These are phyloP conservation scores for Naganishia onofrii DNA, from an alignment of 768 basidiomycete genomes.

Conservation along the genomic window DNA sequence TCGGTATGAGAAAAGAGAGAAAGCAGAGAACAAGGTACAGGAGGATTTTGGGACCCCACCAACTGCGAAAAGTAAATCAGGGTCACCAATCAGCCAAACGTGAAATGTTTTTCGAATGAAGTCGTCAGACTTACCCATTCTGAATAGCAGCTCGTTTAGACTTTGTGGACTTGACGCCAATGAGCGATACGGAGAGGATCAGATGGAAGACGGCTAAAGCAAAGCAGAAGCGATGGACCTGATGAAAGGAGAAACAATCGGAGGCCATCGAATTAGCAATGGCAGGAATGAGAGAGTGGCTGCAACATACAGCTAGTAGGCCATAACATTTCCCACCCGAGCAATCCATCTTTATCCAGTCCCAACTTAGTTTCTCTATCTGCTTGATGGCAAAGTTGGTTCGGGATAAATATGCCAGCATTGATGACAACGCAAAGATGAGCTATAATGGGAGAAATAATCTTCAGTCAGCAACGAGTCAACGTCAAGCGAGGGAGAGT, in stretches of 20 bases:
- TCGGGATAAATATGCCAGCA: slow-evolving; percentile 95
- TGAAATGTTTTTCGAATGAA: no score
- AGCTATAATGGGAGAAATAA: slow-evolving; percentile 58
- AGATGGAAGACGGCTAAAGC: slow-evolving; percentile 85
- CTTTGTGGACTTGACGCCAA: slow-evolving; percentile 84
- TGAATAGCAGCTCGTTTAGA: slow-evolving; percentile 92
- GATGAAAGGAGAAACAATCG: background rate
- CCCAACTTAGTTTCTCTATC: slow-evolving; percentile 88
- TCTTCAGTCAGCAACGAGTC: background rate
- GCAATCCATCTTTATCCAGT: slow-evolving; percentile 98
- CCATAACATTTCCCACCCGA: slow-evolving; percentile 91
- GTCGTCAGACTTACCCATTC: slow-evolving; percentile 68
- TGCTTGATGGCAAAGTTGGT: slow-evolving; percentile 79
- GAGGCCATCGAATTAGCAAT: background rate
- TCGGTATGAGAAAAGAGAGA: slow-evolving; percentile 90
- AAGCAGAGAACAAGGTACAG: slow-evolving; percentile 79
- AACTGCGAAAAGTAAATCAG: slow-evolving; percentile 57
- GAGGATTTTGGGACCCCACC: slow-evolving; percentile 97
- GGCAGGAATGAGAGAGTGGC: slow-evolving; percentile 18
- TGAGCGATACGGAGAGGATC: slow-evolving; percentile 70
- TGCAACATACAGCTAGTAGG: slow-evolving; percentile 74
- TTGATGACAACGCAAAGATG: slow-evolving; percentile 91
- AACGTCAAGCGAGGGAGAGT: background rate
- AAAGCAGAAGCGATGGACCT: slow-evolving; percentile 91
- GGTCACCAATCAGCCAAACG: background rate